Base-by-base conservation (phyloP, 1,284 basidiomycete species). In the Puccinia coronata region DNA sequence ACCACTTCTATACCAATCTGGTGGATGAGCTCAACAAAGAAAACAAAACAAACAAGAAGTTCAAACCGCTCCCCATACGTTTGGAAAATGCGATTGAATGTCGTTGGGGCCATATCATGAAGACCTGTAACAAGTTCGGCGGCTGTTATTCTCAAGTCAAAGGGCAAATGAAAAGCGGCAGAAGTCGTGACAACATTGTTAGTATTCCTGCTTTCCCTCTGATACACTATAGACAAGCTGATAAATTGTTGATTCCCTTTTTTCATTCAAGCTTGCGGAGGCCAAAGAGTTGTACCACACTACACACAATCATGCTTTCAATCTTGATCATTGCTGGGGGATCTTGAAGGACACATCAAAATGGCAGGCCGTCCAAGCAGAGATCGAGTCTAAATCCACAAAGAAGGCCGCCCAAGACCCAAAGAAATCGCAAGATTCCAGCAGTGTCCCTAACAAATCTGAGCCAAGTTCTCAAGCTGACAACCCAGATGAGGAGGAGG, bases 241-340 rank as follows among this genome's bases (percentile, higher is more conserved):
- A n/a, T n/a, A n/a, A n/a, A n/a, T 43, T 43, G 43, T 43, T 53
- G 23, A 63, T 28, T 63, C 20, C 20, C 14, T 63, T 36, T 6
- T 63, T 34, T 63, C 20, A 8, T 63, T 16, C 14, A 9, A 63
- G 59, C 59, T 63, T 31, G 20, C 59, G 5, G 59, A 63, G 25
- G 59, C 25, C 16, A 63, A 63, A 63, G 59, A 63, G 28, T 28
- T 63, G 16, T 63, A 28, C 25, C 20, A 63, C 11, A 6, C 59
- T 3, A 31, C 18, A 28, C 18, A 34, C 34, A 28, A 63, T 9
- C 3, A 8, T 12, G 25, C 59, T 20, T 63, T 63, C 59, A 63
- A 63, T 20, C 59, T 63, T 31, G 59, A 63, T 36, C 59, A 63
- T 20, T 63, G 59, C 59, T 63, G 59, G 59, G 59, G 20, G 12